phyloP scores from a whole-genome alignment of 1,284 basidiomycete genomes.

The Rhodotorula sp. region DNA sequence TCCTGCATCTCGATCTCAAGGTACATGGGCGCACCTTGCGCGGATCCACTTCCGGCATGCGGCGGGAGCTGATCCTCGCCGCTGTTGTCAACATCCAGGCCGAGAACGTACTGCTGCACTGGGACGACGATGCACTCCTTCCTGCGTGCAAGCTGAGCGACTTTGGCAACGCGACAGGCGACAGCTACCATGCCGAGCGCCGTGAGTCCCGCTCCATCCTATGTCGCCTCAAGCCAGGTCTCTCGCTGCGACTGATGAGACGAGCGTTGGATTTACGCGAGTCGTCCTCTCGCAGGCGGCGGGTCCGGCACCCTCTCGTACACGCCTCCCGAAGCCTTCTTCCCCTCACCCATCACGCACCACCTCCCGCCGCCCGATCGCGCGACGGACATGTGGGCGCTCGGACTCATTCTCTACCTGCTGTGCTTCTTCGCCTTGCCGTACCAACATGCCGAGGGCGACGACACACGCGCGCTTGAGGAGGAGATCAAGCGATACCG shows the following conservation, averaged over 20 bases:
- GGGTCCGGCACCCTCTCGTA: slow-evolving; percentile 45
- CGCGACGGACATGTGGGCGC: slow-evolving; percentile 42
- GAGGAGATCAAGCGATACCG: slow-evolving; percentile 40
- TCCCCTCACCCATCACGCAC: slow-evolving; percentile 15
- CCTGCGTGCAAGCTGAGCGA: slow-evolving; percentile 44
- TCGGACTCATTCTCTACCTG: slow-evolving; percentile 45
- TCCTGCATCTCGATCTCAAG: slow-evolving; percentile 47
- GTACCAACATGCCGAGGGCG: slow-evolving; percentile 22
- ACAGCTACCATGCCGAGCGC: slow-evolving; percentile 29
- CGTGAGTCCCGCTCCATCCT: slow-evolving; percentile 2
- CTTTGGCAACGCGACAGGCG: slow-evolving; percentile 41
- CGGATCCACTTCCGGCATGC: not conserved
- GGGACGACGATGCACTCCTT: slow-evolving; percentile 39
- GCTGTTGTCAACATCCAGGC: too few species aligned
- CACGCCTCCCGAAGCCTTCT: slow-evolving; percentile 42
- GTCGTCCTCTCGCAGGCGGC: slow-evolving; percentile 15
- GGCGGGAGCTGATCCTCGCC: not conserved
- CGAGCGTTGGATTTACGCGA: not conserved
- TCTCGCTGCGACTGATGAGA: too few species aligned
- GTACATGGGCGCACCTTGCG: not conserved
- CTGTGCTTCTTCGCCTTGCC: slow-evolving; percentile 45
- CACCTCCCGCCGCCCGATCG: slow-evolving; percentile 27
- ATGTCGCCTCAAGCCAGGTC: too few species aligned
- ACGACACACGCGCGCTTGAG: slow-evolving; percentile 35
- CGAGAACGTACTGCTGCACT: slow-evolving; percentile 46